Percentiles rank a stretch among this genome's conserved stretches.
Evolutionary conservation across 345 rosid species (phyloP).

Genomic region (Boechera stricta): DNA sequence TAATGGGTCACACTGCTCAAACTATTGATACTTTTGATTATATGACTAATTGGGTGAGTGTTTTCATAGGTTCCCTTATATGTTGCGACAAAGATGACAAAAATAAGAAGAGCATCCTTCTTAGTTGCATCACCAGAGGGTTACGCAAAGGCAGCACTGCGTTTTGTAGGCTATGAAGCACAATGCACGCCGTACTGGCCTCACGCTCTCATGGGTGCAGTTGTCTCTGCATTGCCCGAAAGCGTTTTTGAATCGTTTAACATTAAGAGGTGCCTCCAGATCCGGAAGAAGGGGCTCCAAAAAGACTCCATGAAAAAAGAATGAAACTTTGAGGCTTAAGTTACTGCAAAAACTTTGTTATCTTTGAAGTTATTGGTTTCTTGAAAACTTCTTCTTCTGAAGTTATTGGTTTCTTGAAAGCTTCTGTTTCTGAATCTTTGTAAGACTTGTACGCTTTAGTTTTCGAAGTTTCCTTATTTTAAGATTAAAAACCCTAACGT

Average conservation of each 20-base stretch:
- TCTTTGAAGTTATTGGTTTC: constrained; percentile 19
- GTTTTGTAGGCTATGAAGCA: constrained; percentile 71
- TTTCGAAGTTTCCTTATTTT: constrained; percentile 1
- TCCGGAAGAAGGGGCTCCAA: constrained; percentile 67
- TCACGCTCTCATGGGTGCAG: constrained; percentile 70
- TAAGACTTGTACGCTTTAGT: constrained; percentile 25
- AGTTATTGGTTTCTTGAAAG: constrained; percentile 17
- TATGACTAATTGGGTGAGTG: constrained; percentile 25
- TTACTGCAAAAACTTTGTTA: background rate
- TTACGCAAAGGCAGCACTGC: constrained; percentile 68
- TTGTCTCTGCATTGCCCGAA: constrained; percentile 58
- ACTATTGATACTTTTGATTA: background rate
- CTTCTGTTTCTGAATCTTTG: constrained; percentile 9
- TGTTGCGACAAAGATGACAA: constrained; percentile 88
- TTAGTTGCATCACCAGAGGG: constrained; percentile 73
- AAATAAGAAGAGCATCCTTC: constrained; percentile 73
- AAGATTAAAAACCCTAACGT: constrained; percentile 15
- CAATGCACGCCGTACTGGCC: constrained; percentile 88
- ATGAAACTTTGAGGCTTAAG: constrained; percentile 30
- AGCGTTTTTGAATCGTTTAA: constrained; percentile 58
- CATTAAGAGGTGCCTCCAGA: constrained; percentile 53
- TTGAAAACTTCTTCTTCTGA: background rate
- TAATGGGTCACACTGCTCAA: constrained; percentile 3
- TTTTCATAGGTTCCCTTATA: constrained; percentile 69
- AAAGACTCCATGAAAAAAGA: constrained; percentile 77